phyloP scores from a whole-genome alignment of 1,284 basidiomycete genomes.

The Xerocomus amazonicus region DNA sequence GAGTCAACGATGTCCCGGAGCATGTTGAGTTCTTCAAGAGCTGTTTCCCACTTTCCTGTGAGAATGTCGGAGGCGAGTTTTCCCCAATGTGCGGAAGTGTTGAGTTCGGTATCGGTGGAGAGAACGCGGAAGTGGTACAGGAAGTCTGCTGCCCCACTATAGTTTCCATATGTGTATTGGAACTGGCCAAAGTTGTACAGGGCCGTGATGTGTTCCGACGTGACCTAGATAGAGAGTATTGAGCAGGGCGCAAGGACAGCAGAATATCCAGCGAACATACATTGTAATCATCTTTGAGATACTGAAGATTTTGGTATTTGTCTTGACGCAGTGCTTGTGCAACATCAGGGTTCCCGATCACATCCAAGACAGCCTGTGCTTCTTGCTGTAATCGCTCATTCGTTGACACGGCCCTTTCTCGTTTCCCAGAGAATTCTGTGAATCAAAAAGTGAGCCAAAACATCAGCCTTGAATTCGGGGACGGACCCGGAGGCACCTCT shows the following conservation, averaged over 20 bases:
- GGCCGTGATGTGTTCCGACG: conserved; percentile 90
- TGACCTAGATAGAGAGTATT: conserved; percentile 62
- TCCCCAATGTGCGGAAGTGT: conserved; percentile 96
- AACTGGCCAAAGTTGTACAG: conserved; percentile 98
- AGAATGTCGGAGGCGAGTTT: conserved; percentile 97
- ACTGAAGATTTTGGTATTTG: conserved; percentile 93
- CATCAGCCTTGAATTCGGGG: background rate
- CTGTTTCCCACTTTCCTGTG: conserved; percentile 91
- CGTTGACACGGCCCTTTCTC: conserved; percentile 77
- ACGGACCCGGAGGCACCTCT: conserved; percentile 60
- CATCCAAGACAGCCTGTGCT: conserved; percentile 89
- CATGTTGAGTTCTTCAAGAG: conserved; percentile 90
- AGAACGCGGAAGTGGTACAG: conserved; percentile 98
- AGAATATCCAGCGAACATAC: conserved; percentile 45
- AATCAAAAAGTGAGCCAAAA: background rate
- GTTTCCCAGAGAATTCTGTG: conserved; percentile 77
- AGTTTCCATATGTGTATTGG: conserved; percentile 97
- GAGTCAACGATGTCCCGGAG: conserved; percentile 91
- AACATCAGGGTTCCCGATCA: conserved; percentile 96
- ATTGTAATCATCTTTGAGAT: conserved; percentile 91
- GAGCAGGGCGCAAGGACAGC: conserved; percentile 8
- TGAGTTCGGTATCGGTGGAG: conserved; percentile 88
- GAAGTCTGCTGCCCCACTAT: conserved; percentile 94
- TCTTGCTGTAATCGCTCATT: conserved; percentile 85
- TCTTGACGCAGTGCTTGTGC: conserved; percentile 89